phyloP scores from a whole-genome alignment of 139 green algal genomes.

The Chlorella sp. region DNA sequence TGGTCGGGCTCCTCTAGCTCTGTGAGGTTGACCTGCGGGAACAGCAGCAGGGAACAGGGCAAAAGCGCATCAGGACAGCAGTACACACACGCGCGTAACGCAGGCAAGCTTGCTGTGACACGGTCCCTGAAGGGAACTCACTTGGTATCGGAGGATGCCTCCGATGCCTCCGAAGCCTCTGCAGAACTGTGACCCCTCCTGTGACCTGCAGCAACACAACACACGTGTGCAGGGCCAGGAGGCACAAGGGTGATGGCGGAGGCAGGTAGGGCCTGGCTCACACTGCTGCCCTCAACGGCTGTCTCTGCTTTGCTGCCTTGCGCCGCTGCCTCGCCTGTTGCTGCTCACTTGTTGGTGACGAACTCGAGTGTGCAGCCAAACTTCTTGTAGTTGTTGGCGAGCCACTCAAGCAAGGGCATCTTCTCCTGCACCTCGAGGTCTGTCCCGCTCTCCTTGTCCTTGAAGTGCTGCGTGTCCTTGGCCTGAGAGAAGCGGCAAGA shows the following conservation, averaged over 20 bases:
- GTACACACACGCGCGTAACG: not conserved
- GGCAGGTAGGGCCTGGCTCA: no score
- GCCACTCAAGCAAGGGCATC: conserved; percentile 91
- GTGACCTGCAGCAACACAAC: conserved; percentile 31
- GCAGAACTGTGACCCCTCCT: conserved; percentile 98
- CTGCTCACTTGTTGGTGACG: conserved; percentile 79
- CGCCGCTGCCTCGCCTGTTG: no score
- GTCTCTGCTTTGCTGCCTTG: no score
- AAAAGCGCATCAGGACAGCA: not conserved
- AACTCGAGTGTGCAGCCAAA: conserved; percentile 98
- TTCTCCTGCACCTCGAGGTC: conserved; percentile 93
- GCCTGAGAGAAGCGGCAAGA: conserved; percentile 16
- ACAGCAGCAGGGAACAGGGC: not conserved
- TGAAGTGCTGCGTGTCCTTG: conserved; percentile 67
- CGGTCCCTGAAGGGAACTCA: conserved; percentile 22
- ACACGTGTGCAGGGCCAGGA: no score
- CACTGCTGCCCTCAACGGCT: no score
- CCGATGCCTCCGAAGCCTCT: conserved; percentile 93
- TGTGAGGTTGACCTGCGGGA: conserved; percentile 16
- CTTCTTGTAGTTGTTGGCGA: conserved; percentile 97
- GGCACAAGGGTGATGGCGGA: no score
- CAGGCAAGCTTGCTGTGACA: not conserved
- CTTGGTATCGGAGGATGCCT: conserved; percentile 91
- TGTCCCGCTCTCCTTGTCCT: conserved; percentile 75
- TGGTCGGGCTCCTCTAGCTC: conserved; percentile 31